A percentile compares a stretch with the other conserved stretches of the same genome.
phyloP scores from a whole-genome alignment of 495 filamentous ascomycete genomes.

The Tuber indicum region DNA sequence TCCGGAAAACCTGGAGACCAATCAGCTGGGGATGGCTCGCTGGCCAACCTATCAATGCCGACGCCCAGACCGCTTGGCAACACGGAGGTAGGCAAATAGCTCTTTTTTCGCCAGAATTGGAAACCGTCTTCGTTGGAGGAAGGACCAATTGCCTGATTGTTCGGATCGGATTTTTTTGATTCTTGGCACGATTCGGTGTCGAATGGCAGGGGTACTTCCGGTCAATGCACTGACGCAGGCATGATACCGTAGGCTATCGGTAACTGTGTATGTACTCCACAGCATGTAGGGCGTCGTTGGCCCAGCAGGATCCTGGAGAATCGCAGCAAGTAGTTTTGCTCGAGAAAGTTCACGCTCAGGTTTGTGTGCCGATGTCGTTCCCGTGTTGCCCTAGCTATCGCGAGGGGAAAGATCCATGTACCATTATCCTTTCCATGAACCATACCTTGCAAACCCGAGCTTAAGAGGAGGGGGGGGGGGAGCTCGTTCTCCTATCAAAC shows the following conservation, averaged over 20 bases:
- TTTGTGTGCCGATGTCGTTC: not conserved
- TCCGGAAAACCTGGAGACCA: not conserved
- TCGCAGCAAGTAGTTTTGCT: not conserved
- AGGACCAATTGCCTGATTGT: not conserved
- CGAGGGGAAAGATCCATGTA: not conserved
- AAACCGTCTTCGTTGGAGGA: not conserved
- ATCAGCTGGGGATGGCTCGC: not conserved
- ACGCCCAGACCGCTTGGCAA: not conserved
- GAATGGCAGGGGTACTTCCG: not conserved
- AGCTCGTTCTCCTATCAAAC: not conserved
- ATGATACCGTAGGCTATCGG: not conserved
- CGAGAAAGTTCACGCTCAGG: not conserved
- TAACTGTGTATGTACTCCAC: not conserved
- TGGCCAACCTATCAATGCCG: not conserved
- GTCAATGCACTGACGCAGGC: not conserved
- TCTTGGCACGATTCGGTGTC: not conserved
- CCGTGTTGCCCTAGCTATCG: not conserved
- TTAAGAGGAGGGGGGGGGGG: not conserved
- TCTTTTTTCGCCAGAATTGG: not conserved
- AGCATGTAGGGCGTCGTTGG: not conserved
- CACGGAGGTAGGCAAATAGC: not conserved
- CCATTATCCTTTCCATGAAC: not conserved
- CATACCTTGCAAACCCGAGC: not conserved
- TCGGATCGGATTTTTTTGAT: not conserved
- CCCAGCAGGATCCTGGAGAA: not conserved